Evolutionary conservation across 2,329 filamentous ascomycete species (phyloP).

Genomic region (Aaosphaeria arxii): DNA sequence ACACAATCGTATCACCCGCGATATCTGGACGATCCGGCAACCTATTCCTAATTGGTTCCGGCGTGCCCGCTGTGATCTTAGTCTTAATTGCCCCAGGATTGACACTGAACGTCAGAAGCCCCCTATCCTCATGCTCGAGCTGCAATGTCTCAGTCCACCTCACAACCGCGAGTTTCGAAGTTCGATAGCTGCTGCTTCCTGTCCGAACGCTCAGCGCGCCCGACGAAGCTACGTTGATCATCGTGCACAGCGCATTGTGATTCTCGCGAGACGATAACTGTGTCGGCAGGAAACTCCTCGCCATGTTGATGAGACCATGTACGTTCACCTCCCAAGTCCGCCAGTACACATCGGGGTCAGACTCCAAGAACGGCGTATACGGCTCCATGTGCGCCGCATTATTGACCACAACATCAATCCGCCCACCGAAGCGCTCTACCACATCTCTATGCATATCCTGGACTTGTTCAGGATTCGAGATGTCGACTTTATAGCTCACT

Average conservation of each 20-base stretch:
- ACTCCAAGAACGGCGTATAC: slow-evolving; percentile 25
- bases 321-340: slow-evolving; percentile 48
- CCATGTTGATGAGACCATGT: slow-evolving; percentile 44
- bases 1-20: slow-evolving; percentile 14
- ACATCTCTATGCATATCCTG: not conserved
- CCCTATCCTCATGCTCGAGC: slow-evolving; percentile 31
- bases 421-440: not conserved
- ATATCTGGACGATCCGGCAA: slow-evolving; percentile 7
- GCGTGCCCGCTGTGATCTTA: slow-evolving; percentile 7
- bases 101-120: slow-evolving; percentile 10
- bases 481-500: slow-evolving; percentile 6
- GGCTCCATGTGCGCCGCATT: slow-evolving; percentile 42
- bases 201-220: slow-evolving; percentile 30
- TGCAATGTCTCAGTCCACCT: slow-evolving; percentile 49
- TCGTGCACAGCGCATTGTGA: slow-evolving; percentile 5
- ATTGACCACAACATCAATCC: slow-evolving; percentile 46
- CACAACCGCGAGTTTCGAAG: slow-evolving; percentile 48
- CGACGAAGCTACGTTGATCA: slow-evolving; percentile 48
- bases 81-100: slow-evolving; percentile 19
- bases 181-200: slow-evolving; percentile 37
- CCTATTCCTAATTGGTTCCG: slow-evolving; percentile 2
- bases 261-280: slow-evolving; percentile 23
- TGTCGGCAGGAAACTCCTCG: slow-evolving; percentile 44
- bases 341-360: slow-evolving; percentile 39
- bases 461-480: slow-evolving; percentile 1